Percentiles rank a stretch among this genome's conserved stretches.
Conservation (phyloP, 2,329 filamentous ascomycete species). For the Cryphonectria carpinicola region DNA sequence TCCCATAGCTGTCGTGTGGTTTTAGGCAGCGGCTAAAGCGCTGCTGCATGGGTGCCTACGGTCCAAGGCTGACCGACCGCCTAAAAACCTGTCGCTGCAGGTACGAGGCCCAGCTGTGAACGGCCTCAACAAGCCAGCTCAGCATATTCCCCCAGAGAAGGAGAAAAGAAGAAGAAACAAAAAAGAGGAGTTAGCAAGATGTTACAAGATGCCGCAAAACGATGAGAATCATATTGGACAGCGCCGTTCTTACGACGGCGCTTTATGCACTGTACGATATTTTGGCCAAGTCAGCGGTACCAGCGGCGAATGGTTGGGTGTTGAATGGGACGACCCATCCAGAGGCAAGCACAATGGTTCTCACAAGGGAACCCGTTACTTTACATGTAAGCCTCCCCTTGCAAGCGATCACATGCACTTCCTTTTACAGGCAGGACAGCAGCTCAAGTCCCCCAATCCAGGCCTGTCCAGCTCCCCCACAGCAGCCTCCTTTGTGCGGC, state of each 20-base stretch:
- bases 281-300: slow-evolving; percentile 77
- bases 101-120: not conserved
- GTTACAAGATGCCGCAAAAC: slow-evolving; percentile 43
- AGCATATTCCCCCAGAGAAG: not conserved
- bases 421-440: not conserved
- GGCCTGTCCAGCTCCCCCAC: slow-evolving; percentile 67
- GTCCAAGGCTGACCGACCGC: not conserved
- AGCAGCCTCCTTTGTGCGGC: slow-evolving; percentile 85
- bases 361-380: slow-evolving; percentile 79
- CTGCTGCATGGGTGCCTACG: not conserved
- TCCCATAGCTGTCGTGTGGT: not conserved
- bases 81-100: not conserved
- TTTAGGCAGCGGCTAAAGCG: not conserved
- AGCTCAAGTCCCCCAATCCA: slow-evolving; percentile 34
- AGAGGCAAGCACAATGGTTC: slow-evolving; percentile 91
- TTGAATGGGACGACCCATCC: slow-evolving; percentile 91
- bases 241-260: slow-evolving; percentile 77
- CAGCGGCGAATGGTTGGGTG: slow-evolving; percentile 81
- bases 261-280: slow-evolving; percentile 84
- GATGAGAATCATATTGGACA: slow-evolving; percentile 61
- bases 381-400: slow-evolving; percentile 67
- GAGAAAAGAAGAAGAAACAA: not conserved
- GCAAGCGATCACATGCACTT: not conserved
- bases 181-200: not conserved
- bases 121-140: not conserved